These are phyloP conservation scores for Phaeoacremonium minimum DNA, from an alignment of 2,329 filamentous ascomycete species.

Conservation along the genomic window DNA sequence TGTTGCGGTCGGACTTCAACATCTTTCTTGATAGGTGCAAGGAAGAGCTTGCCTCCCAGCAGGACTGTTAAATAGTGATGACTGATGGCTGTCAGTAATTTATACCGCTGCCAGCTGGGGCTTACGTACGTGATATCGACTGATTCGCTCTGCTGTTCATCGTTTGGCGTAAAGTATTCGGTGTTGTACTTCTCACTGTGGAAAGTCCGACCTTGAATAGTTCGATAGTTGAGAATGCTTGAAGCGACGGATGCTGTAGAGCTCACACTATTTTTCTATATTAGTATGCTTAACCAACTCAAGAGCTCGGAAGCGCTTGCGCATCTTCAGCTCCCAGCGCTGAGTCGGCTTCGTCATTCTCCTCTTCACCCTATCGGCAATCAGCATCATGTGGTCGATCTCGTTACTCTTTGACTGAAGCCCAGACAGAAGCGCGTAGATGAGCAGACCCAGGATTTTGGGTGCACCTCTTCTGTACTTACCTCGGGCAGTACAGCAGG, in stretches of 20 bases:
- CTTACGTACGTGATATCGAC: not conserved
- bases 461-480: too few relatives aligned
- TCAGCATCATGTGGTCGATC: too few relatives aligned
- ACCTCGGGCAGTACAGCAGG: too few relatives aligned
- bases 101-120: not conserved
- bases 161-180: not conserved
- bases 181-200: not conserved
- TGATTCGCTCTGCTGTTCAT: not conserved
- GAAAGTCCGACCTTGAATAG: not conserved
- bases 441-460: too few relatives aligned
- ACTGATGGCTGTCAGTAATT: not conserved
- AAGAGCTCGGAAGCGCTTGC: too few relatives aligned
- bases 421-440: too few relatives aligned
- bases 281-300: too few relatives aligned
- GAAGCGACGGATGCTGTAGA: not conserved
- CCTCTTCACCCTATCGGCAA: too few relatives aligned
- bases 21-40: constrained; percentile 26
- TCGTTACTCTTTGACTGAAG: too few relatives aligned
- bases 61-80: not conserved
- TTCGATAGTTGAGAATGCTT: not conserved
- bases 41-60: constrained; percentile 25
- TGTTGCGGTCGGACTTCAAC: not conserved
- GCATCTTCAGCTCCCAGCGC: not conserved
- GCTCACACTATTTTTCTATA: too few relatives aligned
- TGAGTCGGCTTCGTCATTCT: too few relatives aligned